Conservation (phyloP, 2,329 filamentous ascomycete species). For the Diaporthe vexans region DNA sequence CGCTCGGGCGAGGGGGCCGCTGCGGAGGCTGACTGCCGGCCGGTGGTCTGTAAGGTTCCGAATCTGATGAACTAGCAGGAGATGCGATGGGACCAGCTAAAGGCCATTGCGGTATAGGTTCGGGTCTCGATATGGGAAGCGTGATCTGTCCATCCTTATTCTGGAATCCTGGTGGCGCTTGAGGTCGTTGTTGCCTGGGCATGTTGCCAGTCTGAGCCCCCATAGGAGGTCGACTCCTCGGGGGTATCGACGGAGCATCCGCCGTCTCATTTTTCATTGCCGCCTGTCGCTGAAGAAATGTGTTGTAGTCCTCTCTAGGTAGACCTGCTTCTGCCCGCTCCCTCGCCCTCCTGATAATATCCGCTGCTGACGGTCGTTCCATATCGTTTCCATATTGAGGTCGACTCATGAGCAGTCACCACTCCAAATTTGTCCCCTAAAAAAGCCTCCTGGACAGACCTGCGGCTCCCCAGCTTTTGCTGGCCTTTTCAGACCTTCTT, state of each 20-base stretch:
- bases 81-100: conserved; percentile 57
- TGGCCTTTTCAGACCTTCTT: conserved; percentile 35
- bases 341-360: conserved; percentile 68
- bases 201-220: conserved; percentile 43
- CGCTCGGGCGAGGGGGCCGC: conserved; percentile 71
- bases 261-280: conserved; percentile 46
- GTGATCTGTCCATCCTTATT: conserved; percentile 55
- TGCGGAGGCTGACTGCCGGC: conserved; percentile 67
- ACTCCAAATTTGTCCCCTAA: conserved; percentile 41
- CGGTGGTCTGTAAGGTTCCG: conserved; percentile 64
- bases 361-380: conserved; percentile 61
- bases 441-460: conserved; percentile 39
- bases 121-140: conserved; percentile 67
- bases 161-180: conserved; percentile 53
- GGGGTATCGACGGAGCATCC: conserved; percentile 48
- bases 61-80: conserved; percentile 50
- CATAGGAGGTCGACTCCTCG: conserved; percentile 47
- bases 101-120: conserved; percentile 69
- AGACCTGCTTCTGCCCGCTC: conserved; percentile 63
- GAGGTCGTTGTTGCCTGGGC: conserved; percentile 50
- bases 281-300: conserved; percentile 44
- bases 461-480: conserved; percentile 32
- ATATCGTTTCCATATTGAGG: conserved; percentile 67
- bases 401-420: conserved; percentile 64
- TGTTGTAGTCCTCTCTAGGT: conserved; percentile 49